phyloP scores from a whole-genome alignment of 2,329 filamentous ascomycete genomes.

The Corinectria fuckeliana region DNA sequence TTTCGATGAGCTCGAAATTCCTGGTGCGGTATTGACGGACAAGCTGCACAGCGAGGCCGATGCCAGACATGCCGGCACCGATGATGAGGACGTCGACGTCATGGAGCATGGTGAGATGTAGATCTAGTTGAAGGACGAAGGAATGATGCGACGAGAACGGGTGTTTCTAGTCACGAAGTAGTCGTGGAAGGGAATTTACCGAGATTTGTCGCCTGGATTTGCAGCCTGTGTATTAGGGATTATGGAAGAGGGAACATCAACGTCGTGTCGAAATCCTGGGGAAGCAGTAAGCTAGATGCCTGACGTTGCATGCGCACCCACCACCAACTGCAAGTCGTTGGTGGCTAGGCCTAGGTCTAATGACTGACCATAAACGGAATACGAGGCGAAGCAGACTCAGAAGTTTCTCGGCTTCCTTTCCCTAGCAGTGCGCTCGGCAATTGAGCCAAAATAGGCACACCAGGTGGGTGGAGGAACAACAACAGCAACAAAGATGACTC shows the following conservation, averaged over 20 bases:
- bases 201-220: neutral
- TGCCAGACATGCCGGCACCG: slow-evolving; percentile 39
- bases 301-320: neutral
- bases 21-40: slow-evolving; percentile 23
- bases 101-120: slow-evolving; percentile 10
- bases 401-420: neutral
- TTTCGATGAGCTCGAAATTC: slow-evolving; percentile 37
- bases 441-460: neutral
- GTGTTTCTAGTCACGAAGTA: neutral
- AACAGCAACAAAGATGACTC: too few species aligned
- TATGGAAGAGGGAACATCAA: neutral
- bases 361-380: neutral
- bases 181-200: neutral
- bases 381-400: neutral
- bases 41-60: slow-evolving; percentile 34
- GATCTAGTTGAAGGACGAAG: neutral
- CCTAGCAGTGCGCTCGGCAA: neutral
- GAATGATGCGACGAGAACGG: neutral
- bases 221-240: neutral
- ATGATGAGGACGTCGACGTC: slow-evolving; percentile 38
- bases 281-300: neutral
- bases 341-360: too few species aligned
- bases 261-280: neutral
- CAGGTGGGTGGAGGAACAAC: too few species aligned
- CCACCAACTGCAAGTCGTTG: neutral